Evolutionary conservation across 73 alveolate species (phyloP).

Genomic region (Tetrahymena malaccensis): DNA sequence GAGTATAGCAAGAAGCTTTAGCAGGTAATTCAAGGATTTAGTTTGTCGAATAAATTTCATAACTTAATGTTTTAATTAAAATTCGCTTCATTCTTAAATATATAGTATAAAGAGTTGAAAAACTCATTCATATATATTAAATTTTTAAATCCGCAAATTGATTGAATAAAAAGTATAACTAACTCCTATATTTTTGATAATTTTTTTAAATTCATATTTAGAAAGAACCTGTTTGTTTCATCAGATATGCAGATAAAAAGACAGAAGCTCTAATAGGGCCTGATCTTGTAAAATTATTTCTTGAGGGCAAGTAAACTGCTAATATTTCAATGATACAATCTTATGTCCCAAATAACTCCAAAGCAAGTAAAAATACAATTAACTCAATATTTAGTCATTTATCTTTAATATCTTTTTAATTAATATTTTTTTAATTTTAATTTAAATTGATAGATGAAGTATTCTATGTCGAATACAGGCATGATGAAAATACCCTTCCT

Average conservation of each 20-base stretch:
- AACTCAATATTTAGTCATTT: neutral
- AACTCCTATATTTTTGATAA: neutral
- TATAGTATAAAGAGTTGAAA: neutral
- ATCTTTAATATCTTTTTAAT: neutral
- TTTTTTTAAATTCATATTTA: neutral
- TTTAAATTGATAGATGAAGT: constrained; percentile 8
- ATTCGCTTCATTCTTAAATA: neutral
- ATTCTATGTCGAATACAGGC: constrained; percentile 26
- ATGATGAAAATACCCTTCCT: constrained; percentile 29
- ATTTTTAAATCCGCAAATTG: neutral
- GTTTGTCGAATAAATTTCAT: no score
- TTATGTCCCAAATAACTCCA: neutral
- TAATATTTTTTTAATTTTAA: neutral
- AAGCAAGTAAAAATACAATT: neutral
- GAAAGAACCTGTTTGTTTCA: neutral
- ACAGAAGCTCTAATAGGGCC: neutral
- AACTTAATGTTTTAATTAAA: no score
- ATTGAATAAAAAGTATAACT: neutral
- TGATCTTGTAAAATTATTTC: neutral
- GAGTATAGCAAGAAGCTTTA: neutral
- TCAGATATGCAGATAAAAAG: neutral
- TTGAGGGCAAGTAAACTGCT: neutral
- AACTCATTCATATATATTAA: neutral
- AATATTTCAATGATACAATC: neutral
- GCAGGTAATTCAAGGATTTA: neutral